Base-by-base conservation (phyloP, 805 yeast species). In the Saccharomycopsis babjevae region DNA sequence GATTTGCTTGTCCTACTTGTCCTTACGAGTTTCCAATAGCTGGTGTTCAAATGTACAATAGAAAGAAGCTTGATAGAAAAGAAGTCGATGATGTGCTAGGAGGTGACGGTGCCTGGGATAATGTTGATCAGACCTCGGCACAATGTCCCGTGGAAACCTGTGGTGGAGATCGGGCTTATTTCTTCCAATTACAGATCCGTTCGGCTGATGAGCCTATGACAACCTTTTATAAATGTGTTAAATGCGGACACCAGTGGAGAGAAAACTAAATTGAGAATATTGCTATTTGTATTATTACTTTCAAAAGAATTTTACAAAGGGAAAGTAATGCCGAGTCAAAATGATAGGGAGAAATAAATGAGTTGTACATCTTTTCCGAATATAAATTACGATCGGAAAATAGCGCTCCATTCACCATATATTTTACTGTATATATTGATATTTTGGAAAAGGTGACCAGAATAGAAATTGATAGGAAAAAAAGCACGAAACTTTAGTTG, bases 201-300 rank as follows among this genome's bases (percentile, higher is more conserved):
- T 88, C 96, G 64, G 99, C 99, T 1, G 99, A 94, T 80, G 99
- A 94, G 76, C 99, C 99, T 28, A 94, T 94, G 98, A 94, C 99
- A 0, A 93, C 98, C 1, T 94, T 94, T 72, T 93, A 89, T 73
- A 91, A 93, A 73, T 94, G 99, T 76, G 91, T 91, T 42, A 86
- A 83, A 65, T 94, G 99, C 77, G 89, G 89, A 57, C 82, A 90
- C 70, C 96, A 93, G 74, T 94, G 99, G 99, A 87, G 97, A 75
- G 99, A 94, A 69, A 94, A 94, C 69, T 94, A 46, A 58, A 28
- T 15, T 16, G 22, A 40, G 20, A 7, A 32, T 25, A 2, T 46
- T 1, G 4, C 11, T 46, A 22, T 22, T 46, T 15, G 25, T 46
- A 22, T 46, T 46, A 22, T 22, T 11, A 46, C 3, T 2, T 7